Evolutionary conservation across 1,284 basidiomycete species (phyloP).

Genomic region (Boletus subluridellus): DNA sequence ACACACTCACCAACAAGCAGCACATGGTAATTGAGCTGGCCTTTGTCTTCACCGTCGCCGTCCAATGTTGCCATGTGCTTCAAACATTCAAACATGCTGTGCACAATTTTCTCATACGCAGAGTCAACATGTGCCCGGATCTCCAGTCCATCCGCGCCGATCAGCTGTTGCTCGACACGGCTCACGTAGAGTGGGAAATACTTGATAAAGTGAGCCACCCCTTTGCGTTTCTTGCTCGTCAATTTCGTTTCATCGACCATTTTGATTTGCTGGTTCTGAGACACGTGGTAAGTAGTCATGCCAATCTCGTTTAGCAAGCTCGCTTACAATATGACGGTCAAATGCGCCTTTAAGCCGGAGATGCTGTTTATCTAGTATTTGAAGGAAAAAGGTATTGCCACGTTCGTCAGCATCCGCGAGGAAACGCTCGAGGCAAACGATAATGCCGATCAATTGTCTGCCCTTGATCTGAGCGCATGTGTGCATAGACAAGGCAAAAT

Average conservation of each 20-base stretch:
- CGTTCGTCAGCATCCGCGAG: constrained; percentile 75
- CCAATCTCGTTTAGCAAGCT: background rate
- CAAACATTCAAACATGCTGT: constrained; percentile 86
- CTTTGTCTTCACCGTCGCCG: constrained; percentile 90
- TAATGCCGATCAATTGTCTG: constrained; percentile 85
- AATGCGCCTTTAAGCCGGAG: constrained; percentile 68
- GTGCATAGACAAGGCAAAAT: background rate
- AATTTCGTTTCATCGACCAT: constrained; percentile 89
- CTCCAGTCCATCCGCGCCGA: constrained; percentile 71
- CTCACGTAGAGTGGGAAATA: constrained; percentile 89
- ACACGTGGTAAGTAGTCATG: constrained; percentile 4
- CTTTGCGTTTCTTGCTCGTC: constrained; percentile 87
- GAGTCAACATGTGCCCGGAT: constrained; percentile 77
- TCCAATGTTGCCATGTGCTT: constrained; percentile 95
- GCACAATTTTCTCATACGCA: constrained; percentile 85
- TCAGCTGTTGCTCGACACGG: constrained; percentile 84
- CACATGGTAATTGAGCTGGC: constrained; percentile 94
- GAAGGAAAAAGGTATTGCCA: constrained; percentile 71
- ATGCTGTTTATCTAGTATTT: constrained; percentile 79
- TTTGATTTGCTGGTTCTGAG: constrained; percentile 81
- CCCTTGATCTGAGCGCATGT: constrained; percentile 3
- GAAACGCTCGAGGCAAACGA: constrained; percentile 78
- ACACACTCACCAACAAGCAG: constrained; percentile 82
- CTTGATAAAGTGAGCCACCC: constrained; percentile 90
- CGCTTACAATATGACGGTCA: constrained; percentile 75